Percentiles rank a stretch among this genome's conserved stretches.
phyloP scores from a whole-genome alignment of 2,329 filamentous ascomycete species.

The Aspergillus sp. region DNA sequence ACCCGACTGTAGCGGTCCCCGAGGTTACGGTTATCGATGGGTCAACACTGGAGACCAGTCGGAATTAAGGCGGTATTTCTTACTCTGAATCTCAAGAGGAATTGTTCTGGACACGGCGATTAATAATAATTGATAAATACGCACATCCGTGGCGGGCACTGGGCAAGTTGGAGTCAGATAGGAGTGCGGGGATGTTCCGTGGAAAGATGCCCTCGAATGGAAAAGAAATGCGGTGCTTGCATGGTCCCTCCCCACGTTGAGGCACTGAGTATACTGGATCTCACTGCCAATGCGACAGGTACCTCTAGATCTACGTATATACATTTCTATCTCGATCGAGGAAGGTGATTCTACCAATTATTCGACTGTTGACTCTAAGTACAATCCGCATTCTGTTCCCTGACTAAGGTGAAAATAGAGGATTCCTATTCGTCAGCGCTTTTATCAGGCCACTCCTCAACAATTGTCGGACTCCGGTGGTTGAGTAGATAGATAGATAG shows the following conservation, averaged over 20 bases:
- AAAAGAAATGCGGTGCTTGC: conserved; percentile 2
- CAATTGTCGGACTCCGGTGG: neutral
- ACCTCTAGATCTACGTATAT: neutral
- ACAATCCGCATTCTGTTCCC: neutral
- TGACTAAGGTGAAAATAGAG: conserved; percentile 35
- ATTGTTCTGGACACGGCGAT: neutral
- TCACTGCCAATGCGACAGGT: neutral
- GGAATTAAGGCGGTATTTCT: conserved; percentile 15
- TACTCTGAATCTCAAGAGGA: neutral
- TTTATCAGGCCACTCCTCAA: conserved; percentile 26
- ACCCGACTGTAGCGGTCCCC: conserved; percentile 27
- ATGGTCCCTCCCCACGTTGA: too few species aligned
- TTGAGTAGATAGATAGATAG: neutral
- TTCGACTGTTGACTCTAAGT: neutral
- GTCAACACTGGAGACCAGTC: neutral
- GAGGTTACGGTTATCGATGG: conserved; percentile 31
- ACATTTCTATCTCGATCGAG: neutral
- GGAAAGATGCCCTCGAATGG: neutral
- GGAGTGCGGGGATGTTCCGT: conserved; percentile 15
- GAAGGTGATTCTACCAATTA: neutral
- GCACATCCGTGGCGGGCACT: neutral
- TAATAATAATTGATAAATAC: neutral
- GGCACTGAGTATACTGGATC: neutral
- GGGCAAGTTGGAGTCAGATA: neutral
- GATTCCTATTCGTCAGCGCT: conserved; percentile 29